These are phyloP conservation scores for Colletotrichum neosansevieriae DNA, from an alignment of 2,329 filamentous ascomycete species.

Conservation along the genomic window DNA sequence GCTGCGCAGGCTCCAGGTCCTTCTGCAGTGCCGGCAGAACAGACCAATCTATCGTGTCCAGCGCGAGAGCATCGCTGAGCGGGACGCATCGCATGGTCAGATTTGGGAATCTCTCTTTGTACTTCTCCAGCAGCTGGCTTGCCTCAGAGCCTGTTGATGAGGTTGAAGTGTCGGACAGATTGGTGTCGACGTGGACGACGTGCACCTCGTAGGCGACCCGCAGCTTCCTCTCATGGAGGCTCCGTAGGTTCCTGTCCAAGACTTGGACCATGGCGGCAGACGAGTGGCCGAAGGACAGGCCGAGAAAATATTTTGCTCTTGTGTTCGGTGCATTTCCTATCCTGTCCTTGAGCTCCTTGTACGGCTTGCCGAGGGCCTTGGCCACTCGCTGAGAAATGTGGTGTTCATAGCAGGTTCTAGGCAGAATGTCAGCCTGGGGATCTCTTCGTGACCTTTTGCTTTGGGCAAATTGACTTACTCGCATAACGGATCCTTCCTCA, in stretches of 20 bases:
- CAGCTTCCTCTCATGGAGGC: slow-evolving; percentile 73
- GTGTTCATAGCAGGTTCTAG: slow-evolving; percentile 76
- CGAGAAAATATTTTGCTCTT: slow-evolving; percentile 73
- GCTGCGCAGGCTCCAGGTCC: slow-evolving; percentile 49
- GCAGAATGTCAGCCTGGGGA: slow-evolving; percentile 4
- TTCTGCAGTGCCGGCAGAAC: slow-evolving; percentile 51
- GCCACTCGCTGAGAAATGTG: slow-evolving; percentile 84
- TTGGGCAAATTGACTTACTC: slow-evolving; percentile 39
- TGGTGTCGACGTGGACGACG: slow-evolving; percentile 67
- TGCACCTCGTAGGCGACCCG: slow-evolving; percentile 76
- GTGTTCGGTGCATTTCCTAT: slow-evolving; percentile 37
- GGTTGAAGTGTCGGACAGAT: slow-evolving; percentile 44
- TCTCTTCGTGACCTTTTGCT: too few species aligned
- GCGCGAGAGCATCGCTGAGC: slow-evolving; percentile 71
- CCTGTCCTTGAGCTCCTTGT: slow-evolving; percentile 56
- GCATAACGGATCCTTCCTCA: slow-evolving; percentile 46
- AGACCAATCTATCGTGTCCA: slow-evolving; percentile 66
- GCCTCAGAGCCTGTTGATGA: slow-evolving; percentile 47
- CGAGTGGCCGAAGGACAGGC: slow-evolving; percentile 85
- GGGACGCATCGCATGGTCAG: slow-evolving; percentile 73
- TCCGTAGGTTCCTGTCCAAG: slow-evolving; percentile 75
- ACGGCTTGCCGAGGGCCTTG: slow-evolving; percentile 73
- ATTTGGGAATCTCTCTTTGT: slow-evolving; percentile 72
- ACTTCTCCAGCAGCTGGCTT: slow-evolving; percentile 61
- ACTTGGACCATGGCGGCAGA: slow-evolving; percentile 83